Evolutionary conservation across 2,329 filamentous ascomycete genomes (phyloP), one percentile per base, ranked within the genome.

Genomic region (Nigrograna mackinnonii): DNA sequence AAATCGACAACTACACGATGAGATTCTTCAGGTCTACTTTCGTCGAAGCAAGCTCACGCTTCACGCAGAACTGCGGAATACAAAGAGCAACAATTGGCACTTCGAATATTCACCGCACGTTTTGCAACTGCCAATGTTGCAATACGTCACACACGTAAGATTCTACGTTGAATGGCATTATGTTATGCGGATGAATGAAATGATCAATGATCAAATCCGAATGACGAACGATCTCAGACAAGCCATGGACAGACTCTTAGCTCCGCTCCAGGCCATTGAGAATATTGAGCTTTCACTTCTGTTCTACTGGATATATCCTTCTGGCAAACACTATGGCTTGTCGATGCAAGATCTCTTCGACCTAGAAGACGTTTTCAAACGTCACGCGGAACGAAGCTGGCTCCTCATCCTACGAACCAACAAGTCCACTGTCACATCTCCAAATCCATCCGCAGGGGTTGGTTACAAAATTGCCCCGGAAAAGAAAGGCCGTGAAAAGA

Each of bases 81-180:
- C 53, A 2, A 48, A 46, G 11, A 47, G 46, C 9, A 57, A 64
- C 36, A 62, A 60, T 37, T 58, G 57, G 34, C 60, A 55, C 14
- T 68, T 68, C 43, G 56, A 62, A 16, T 66, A 59, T 47, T 62
- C 59, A 1, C 64, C 64, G 4, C 64, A 68, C 21, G 58, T 68
- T n/a, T 34, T 64, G 13, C 41, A 53, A 20, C 45, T 68, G 2
- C 54, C 57, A 0, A 60, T 67, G 50, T 46, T 66, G 14, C 47
- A 55, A 22, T 51, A 54, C 16, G 50, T 62, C 12, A 60, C 58
- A 1, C 60, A 64, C 26, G 53, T 64, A 6, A 50, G 61, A 4
- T 61, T 68, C 41, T 68, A 66, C 39, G 56, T 67, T 2, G 62
- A 67, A 39, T 68, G 63, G 63, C 62, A 66, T 24, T 67, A 64